These are phyloP conservation scores for Syncephalastrum sp. DNA, from an alignment of 371 early-diverging fungal species.

Conservation along the genomic window DNA sequence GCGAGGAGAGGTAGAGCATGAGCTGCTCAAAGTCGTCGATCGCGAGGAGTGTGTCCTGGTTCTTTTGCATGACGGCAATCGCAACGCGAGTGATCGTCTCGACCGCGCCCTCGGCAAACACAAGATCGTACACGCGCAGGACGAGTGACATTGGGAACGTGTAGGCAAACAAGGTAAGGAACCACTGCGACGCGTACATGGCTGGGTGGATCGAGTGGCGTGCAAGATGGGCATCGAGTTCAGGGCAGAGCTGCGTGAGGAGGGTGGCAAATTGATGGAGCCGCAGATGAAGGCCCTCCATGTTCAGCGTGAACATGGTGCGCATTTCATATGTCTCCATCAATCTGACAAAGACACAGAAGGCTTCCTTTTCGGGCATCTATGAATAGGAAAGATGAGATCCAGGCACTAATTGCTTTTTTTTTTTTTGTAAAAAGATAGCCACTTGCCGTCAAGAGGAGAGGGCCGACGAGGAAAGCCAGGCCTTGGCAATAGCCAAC, in stretches of 20 bases:
- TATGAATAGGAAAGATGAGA: conserved; percentile 25
- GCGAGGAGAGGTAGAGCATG: conserved; percentile 67
- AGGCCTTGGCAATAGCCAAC: conserved; percentile 95
- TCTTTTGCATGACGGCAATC: conserved; percentile 76
- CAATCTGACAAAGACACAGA: conserved; percentile 78
- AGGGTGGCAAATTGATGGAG: conserved; percentile 84
- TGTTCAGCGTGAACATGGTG: conserved; percentile 70
- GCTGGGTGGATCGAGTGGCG: conserved; percentile 71
- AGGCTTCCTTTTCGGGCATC: conserved; percentile 91
- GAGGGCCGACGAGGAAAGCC: conserved; percentile 78
- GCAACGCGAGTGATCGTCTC: conserved; percentile 80
- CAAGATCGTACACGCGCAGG: conserved; percentile 84
- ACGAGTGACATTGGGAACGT: conserved; percentile 78
- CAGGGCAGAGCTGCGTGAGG: conserved; percentile 75
- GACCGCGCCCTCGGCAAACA: conserved; percentile 83
- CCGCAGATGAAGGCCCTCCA: conserved; percentile 79
- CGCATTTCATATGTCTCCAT: conserved; percentile 85
- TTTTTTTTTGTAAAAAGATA: neutral
- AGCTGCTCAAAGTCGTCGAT: conserved; percentile 75
- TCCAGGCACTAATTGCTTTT: too few species aligned
- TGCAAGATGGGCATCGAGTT: conserved; percentile 67
- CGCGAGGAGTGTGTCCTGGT: conserved; percentile 61
- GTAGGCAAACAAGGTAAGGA: conserved; percentile 89
- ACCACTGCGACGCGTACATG: conserved; percentile 92
- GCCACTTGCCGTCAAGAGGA: conserved; percentile 72